Percentiles rank a stretch among this genome's conserved stretches.
phyloP scores from a whole-genome alignment of 345 rosid genomes.

The Syzygium oleosum region DNA sequence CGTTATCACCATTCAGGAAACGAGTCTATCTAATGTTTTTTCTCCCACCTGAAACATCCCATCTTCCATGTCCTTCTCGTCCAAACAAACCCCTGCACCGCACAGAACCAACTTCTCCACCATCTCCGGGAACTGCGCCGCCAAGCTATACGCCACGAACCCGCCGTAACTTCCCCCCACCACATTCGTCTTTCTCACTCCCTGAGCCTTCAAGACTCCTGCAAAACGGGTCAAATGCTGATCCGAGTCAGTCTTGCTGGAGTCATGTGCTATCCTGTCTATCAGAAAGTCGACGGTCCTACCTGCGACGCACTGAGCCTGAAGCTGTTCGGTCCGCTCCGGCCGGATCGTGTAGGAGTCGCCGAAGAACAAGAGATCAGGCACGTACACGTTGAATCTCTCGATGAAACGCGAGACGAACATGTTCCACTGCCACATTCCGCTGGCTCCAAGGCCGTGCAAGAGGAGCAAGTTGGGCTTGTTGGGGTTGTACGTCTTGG shows the following conservation, averaged over 20 bases:
- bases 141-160: constrained; percentile 17
- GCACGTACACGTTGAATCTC: constrained; percentile 12
- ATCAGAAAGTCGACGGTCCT: neutral
- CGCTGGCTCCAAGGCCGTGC: constrained; percentile 18
- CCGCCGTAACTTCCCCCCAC: constrained; percentile 22
- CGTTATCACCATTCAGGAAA: neutral
- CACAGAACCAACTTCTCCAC: constrained; percentile 11
- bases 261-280: neutral
- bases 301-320: constrained; percentile 10
- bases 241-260: neutral
- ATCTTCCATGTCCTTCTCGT: constrained; percentile 10
- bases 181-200: constrained; percentile 4
- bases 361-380: constrained; percentile 21
- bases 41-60: neutral
- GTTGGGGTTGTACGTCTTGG: neutral
- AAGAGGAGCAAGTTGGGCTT: constrained; percentile 6
- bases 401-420: neutral
- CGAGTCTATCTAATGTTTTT: neutral
- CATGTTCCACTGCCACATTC: constrained; percentile 12
- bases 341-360: constrained; percentile 9
- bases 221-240: neutral
- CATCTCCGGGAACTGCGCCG: constrained; percentile 8
- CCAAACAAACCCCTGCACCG: constrained; percentile 15
- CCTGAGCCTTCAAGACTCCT: constrained; percentile 1
- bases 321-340: constrained; percentile 13